Conservation (phyloP, 148 eudicot genomes). For the Nyssa sinensis region DNA sequence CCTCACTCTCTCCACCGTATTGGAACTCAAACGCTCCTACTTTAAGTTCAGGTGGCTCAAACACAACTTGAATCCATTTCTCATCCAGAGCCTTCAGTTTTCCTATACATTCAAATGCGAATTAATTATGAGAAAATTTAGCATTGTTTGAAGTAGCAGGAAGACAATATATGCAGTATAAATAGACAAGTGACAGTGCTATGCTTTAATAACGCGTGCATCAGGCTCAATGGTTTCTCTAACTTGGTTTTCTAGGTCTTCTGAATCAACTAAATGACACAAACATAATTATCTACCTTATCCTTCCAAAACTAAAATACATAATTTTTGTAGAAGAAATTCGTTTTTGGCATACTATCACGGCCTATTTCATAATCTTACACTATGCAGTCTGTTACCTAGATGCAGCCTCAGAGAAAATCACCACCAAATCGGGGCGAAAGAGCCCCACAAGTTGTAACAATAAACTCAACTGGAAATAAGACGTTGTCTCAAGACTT, state of each 20-base stretch:
- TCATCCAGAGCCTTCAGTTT: conserved; percentile 80
- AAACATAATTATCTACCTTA: background rate
- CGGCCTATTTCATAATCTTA: too few species aligned
- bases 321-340: background rate
- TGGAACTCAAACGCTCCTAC: conserved; percentile 67
- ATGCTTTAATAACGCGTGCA: too few species aligned
- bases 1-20: conserved; percentile 92
- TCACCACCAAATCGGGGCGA: too few species aligned
- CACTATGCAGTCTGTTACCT: too few species aligned
- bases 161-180: background rate
- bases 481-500: too few species aligned
- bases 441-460: too few species aligned
- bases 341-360: too few species aligned
- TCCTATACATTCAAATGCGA: conserved; percentile 46
- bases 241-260: too few species aligned
- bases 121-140: background rate
- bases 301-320: background rate
- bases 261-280: too few species aligned
- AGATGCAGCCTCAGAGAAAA: too few species aligned
- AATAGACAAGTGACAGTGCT: background rate
- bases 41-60: conserved; percentile 82
- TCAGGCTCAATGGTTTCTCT: background rate
- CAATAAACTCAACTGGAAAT: too few species aligned
- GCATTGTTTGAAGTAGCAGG: background rate
- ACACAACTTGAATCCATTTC: conserved; percentile 86